Evolutionary conservation across 345 rosid species (phyloP).

Genomic region (Trapa incisa): DNA sequence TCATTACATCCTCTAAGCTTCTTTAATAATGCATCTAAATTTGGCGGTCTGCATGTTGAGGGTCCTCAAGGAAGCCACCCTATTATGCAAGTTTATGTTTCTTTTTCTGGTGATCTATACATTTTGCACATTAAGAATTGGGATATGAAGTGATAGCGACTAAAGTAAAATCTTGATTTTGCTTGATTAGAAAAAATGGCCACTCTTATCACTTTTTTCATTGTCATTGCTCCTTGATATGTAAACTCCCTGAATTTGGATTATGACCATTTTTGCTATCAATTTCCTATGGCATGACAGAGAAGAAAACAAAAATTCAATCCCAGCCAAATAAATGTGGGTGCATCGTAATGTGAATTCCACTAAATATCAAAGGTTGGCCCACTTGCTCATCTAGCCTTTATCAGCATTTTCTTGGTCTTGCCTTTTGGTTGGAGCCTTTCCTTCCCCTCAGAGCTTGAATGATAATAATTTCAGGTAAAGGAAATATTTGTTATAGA

Average conservation of each 20-base stretch:
- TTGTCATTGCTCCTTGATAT: background rate
- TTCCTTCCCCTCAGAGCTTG: background rate
- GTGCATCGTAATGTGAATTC: conserved; percentile 64
- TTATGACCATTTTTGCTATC: background rate
- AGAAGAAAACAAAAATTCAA: conserved; percentile 44
- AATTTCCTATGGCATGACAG: conserved; percentile 18
- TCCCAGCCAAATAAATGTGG: conserved; percentile 62
- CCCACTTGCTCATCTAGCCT: background rate
- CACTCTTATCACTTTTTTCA: background rate
- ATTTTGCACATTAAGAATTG: no score
- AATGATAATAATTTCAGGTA: background rate
- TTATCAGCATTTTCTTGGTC: background rate
- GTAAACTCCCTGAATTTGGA: background rate
- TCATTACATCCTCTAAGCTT: background rate
- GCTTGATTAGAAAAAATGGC: no score
- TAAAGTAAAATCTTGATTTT: no score
- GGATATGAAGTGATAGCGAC: no score
- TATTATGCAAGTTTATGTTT: no score
- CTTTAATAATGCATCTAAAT: background rate
- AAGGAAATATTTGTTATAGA: background rate
- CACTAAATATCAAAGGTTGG: background rate
- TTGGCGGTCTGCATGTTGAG: background rate
- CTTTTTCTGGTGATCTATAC: no score
- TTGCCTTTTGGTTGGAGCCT: no score
- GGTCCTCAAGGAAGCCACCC: no score